Evolutionary conservation across 805 yeast genomes (phyloP), one percentile per base, ranked within the genome.

Genomic region (Lipomyces anomalus): DNA sequence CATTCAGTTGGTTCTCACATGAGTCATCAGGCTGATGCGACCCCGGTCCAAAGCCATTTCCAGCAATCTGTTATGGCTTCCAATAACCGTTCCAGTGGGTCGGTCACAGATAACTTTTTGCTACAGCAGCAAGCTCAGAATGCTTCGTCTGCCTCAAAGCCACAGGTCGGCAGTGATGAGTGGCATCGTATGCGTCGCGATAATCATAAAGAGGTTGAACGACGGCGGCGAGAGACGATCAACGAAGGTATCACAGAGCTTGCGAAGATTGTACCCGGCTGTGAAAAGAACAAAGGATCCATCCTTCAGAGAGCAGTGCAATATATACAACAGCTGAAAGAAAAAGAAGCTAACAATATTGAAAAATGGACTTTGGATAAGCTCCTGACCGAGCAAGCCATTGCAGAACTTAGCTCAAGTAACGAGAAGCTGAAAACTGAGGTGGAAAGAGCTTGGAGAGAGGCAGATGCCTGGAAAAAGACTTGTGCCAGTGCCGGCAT

Each of bases 301-400:
- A 85, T 90, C 48, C 72, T 92, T 56, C 80, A 79, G 59, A 75
- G 90, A 48, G 95, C 95, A 3, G 90, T 86, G 28, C 96, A 89
- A 61, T 87, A 84, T 61, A 92, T 92, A 63, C 80, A 82, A 65
- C 78, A 89, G 66, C 75, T 92, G 62, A 85, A 88, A 67, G 95
- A 86, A 58, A 86, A 85, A 58, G 97, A 89, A 66, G 81, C 79
- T 65, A 80, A 83, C 59, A 84, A 85, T 62, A 82, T 87, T 58
- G 96, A 90, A 67, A 90, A 92, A 69, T 86, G 95, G 86, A 89
- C 97, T 4, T 73, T 90, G 60, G 97, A 90, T 66, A 90, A 90
- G 68, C 74, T 92, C 52, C 73, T 88, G 53, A 82, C 90, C 30
- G 97, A 89, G 64, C 97, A 90, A 67, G 88, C 90, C 9, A 82